phyloP scores from a whole-genome alignment of 2,329 filamentous ascomycete species.

The Tolypocladium amazonense region DNA sequence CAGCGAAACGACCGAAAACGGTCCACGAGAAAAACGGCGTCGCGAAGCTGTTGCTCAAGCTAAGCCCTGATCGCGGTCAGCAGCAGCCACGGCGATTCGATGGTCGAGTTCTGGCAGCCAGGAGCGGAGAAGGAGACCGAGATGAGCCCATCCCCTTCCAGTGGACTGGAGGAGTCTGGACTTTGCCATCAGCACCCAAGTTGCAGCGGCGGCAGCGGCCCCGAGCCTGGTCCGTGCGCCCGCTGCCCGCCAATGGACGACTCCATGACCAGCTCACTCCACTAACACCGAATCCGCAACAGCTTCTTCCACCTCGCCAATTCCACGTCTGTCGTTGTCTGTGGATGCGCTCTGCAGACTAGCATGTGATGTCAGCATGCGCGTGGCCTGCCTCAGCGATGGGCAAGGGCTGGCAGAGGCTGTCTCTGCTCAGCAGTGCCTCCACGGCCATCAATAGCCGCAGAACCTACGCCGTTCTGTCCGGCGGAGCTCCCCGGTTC shows the following conservation, averaged over 20 bases:
- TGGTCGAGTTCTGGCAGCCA: not conserved
- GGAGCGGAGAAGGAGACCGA: not conserved
- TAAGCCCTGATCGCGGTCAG: not conserved
- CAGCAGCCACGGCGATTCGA: not conserved
- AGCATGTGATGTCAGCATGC: constrained; percentile 20
- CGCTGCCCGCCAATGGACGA: not conserved
- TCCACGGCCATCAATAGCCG: constrained; percentile 12
- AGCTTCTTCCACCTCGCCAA: not conserved
- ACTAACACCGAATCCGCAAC: not conserved
- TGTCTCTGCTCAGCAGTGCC: constrained; percentile 8
- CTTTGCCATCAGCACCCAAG: not conserved
- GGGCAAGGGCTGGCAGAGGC: constrained; percentile 13
- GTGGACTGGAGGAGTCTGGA: not conserved
- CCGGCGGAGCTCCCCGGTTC: constrained; percentile 65
- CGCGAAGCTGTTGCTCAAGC: not conserved
- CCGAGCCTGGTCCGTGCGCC: constrained; percentile 3
- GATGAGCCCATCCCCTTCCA: constrained; percentile 1
- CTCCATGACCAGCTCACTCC: not conserved
- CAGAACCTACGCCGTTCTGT: constrained; percentile 66
- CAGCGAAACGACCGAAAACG: not conserved
- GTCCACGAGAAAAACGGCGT: not conserved
- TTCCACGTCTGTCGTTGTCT: not conserved
- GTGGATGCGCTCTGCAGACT: constrained; percentile 6
- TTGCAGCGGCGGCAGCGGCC: not conserved
- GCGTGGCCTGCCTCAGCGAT: constrained; percentile 11